These are phyloP conservation scores for Xeromyces bisporus DNA, from an alignment of 495 filamentous ascomycete genomes.

Conservation along the genomic window DNA sequence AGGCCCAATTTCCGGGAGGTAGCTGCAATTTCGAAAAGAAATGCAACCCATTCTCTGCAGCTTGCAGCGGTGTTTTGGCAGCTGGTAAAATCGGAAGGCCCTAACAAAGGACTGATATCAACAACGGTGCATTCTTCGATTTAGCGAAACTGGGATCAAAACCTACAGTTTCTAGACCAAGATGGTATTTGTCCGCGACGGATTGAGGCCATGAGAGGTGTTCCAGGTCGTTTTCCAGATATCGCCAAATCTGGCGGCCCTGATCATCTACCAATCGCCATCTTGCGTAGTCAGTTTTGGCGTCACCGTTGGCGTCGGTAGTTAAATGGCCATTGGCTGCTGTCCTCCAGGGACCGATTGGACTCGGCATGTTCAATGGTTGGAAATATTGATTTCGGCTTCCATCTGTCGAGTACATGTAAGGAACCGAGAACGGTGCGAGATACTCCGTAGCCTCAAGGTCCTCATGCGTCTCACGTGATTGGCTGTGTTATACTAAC, in stretches of 20 bases:
- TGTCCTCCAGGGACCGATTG: conserved; percentile 27
- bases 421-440: no score
- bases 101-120: no score
- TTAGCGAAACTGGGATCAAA: no score
- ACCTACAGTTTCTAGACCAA: conserved; percentile 52
- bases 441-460: no score
- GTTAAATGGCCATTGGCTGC: conserved; percentile 23
- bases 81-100: conserved; percentile 51
- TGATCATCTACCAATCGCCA: conserved; percentile 76
- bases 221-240: conserved; percentile 65
- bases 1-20: conserved; percentile 81
- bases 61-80: conserved; percentile 55
- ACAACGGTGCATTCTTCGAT: no score
- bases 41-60: conserved; percentile 64
- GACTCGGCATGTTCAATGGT: conserved; percentile 4
- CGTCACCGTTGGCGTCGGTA: conserved; percentile 23
- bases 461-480: no score
- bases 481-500: no score
- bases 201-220: conserved; percentile 68
- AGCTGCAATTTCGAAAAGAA: conserved; percentile 89
- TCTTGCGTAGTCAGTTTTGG: conserved; percentile 54
- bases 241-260: conserved; percentile 85
- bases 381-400: no score
- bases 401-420: no score
- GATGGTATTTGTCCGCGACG: conserved; percentile 63